Evolutionary conservation across 2,329 filamentous ascomycete genomes (phyloP), one percentile per base, ranked within the genome.

Genomic region (Venturia asperata): DNA sequence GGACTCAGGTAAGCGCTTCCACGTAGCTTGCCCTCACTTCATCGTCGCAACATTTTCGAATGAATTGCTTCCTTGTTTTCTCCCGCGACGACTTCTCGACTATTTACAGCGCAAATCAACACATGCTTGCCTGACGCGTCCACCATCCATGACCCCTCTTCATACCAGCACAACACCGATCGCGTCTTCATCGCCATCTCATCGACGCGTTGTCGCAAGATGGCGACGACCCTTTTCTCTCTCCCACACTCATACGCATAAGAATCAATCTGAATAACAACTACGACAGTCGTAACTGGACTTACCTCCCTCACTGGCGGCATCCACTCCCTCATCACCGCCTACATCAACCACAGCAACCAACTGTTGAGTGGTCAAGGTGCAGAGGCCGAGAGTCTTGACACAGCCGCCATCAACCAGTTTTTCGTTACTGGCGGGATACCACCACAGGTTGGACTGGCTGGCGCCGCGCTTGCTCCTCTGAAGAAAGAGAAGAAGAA

Each of bases 271-370:
- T 17, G 24, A 34, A 49, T 56, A 45, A 56, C 41, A 39, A 42
- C n/a, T 21, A 64, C 47, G 11, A 55, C 49, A 62, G 55, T 93
- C 69, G 85, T 90, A 71, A 83, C 89, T 72, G 86, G 90, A 65
- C 86, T 96, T 69, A 86, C 88, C 69, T 90, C 88, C 66, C 88
- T 97, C 62, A 86, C 92, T 72, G 74, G 64, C 67, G 84, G 91
- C 49, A 87, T 96, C 74, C 87, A 89, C 72, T 87, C 87, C 66
- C 87, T 96, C 71, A 88, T 90, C 69, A 84, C 86, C 72, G 90
- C 92, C 70, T 96, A 96, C 78, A 85, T 95, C 73, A 88, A 91
- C 74, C 91, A 96, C 81, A 92, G 90, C 70, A 91, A 92, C 75
- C 87, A 91, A 9, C 85, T 96, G 61, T 84, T 96, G 71, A 66